Percentiles rank a stretch among this genome's conserved stretches.
Evolutionary conservation across 441 rosid genomes (phyloP).

Genomic region (Brassica hybrid): DNA sequence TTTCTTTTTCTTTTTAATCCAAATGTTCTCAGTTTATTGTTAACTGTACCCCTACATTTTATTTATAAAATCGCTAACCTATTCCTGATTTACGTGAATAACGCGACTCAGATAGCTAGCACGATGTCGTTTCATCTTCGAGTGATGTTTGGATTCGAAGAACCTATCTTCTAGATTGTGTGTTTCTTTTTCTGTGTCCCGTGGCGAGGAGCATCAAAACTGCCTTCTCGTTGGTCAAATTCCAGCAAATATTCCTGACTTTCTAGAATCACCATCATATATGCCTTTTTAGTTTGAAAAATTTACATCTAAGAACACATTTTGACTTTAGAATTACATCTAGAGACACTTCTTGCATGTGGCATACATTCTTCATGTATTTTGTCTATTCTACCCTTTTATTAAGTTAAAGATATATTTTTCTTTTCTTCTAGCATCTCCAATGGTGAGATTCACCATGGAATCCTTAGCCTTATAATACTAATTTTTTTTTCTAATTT

Average conservation of each 20-base stretch:
- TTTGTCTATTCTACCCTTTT: too few relatives aligned
- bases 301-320: too few relatives aligned
- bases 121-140: not conserved
- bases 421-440: too few relatives aligned
- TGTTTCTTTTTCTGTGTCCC: not conserved
- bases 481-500: too few relatives aligned
- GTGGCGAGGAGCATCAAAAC: not conserved
- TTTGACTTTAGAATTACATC: too few relatives aligned
- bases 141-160: not conserved
- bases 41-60: not conserved
- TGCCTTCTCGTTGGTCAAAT: not conserved
- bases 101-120: not conserved
- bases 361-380: too few relatives aligned
- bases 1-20: not conserved
- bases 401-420: too few relatives aligned
- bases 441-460: too few relatives aligned
- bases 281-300: not conserved
- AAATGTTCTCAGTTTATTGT: not conserved
- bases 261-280: not conserved
- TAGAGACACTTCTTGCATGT: too few relatives aligned
- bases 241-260: not conserved
- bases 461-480: too few relatives aligned
- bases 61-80: not conserved
- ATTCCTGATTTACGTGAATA: not conserved
- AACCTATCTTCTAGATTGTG: not conserved